Conservation (phyloP, 352 stramenopile species). For the Phytophthora pini region DNA sequence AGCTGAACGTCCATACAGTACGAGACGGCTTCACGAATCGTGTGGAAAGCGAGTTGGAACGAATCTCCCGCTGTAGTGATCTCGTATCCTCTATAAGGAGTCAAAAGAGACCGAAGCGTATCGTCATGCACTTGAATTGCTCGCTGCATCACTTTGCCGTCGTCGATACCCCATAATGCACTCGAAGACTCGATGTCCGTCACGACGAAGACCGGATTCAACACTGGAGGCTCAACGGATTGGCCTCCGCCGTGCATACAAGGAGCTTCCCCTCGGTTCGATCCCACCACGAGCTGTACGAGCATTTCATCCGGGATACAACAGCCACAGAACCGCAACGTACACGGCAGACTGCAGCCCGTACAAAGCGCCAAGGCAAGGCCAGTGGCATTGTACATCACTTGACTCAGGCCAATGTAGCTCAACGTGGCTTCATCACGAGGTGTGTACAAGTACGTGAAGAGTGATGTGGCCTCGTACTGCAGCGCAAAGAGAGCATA, state of each 20-base stretch:
- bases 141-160: slow-evolving; percentile 53
- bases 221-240: slow-evolving; percentile 21
- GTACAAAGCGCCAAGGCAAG: slow-evolving; percentile 48
- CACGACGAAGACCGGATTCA: slow-evolving; percentile 67
- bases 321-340: slow-evolving; percentile 46
- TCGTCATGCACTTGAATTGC: slow-evolving; percentile 56
- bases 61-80: slow-evolving; percentile 76
- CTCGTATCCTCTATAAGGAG: slow-evolving; percentile 71
- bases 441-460: slow-evolving; percentile 45
- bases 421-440: slow-evolving; percentile 29
- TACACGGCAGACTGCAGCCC: slow-evolving; percentile 61
- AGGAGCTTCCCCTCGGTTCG: slow-evolving; percentile 31
- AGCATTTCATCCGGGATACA: slow-evolving; percentile 59
- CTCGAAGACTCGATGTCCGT: slow-evolving; percentile 76
- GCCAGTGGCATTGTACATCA: slow-evolving; percentile 49
- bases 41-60: slow-evolving; percentile 79
- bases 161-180: slow-evolving; percentile 58
- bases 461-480: slow-evolving; percentile 54
- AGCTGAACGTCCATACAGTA: slow-evolving; percentile 73
- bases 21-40: slow-evolving; percentile 60
- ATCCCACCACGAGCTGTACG: slow-evolving; percentile 45
- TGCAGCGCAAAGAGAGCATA: slow-evolving; percentile 59
- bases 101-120: slow-evolving; percentile 42
- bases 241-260: slow-evolving; percentile 14
- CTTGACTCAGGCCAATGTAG: slow-evolving; percentile 49